phyloP scores from a whole-genome alignment of 345 rosid genomes.

The Syzygium jambos region DNA sequence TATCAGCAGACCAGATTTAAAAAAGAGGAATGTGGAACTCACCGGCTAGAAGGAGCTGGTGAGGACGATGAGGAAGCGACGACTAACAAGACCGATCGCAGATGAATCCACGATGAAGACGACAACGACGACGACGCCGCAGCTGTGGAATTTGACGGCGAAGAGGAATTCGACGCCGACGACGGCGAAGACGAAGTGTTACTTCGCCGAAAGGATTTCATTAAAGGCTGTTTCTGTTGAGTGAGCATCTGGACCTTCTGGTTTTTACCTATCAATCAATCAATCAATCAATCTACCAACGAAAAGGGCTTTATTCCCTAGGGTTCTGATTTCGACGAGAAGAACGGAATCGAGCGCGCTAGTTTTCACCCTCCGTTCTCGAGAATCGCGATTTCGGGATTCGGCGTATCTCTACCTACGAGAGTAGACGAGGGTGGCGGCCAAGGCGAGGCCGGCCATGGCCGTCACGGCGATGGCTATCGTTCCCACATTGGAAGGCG shows the following conservation, averaged over 20 bases:
- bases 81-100: constrained; percentile 53
- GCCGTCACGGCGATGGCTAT: constrained; percentile 59
- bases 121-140: constrained; percentile 30
- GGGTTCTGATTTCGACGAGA: constrained; percentile 1
- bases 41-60: constrained; percentile 39
- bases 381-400: background rate
- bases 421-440: constrained; percentile 52
- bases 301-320: background rate
- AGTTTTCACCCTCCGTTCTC: background rate
- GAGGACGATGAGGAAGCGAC: constrained; percentile 52
- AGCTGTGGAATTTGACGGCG: constrained; percentile 32
- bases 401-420: constrained; percentile 33
- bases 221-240: constrained; percentile 35
- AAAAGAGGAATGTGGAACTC: constrained; percentile 15
- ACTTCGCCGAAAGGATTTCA: constrained; percentile 54
- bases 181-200: constrained; percentile 33
- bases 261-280: background rate
- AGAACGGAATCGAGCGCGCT: background rate
- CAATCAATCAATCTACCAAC: background rate
- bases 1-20: background rate
- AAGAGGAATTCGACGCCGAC: constrained; percentile 26
- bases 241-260: constrained; percentile 24
- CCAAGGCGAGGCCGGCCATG: constrained; percentile 72
- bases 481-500: constrained; percentile 37
- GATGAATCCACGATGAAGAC: constrained; percentile 54